phyloP scores from a whole-genome alignment of 1,139 yeast genomes.

The Blastobotrys persicus region DNA sequence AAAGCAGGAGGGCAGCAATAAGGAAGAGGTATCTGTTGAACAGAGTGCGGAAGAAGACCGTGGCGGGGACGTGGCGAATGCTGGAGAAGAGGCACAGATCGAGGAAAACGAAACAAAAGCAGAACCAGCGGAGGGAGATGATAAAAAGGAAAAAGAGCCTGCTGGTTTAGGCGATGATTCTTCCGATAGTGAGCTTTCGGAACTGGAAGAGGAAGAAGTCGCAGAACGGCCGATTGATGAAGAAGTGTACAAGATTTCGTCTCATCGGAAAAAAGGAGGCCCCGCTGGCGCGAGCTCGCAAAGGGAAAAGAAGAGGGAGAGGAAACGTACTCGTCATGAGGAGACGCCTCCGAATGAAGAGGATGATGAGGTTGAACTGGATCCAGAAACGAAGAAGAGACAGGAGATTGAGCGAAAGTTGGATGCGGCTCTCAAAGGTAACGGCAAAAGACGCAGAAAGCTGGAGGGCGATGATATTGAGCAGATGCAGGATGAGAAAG shows the following conservation, averaged over 20 bases:
- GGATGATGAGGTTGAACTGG: slow-evolving; percentile 35
- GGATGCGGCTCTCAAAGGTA: slow-evolving; percentile 69
- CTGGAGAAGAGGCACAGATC: slow-evolving; percentile 15
- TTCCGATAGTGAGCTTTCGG: slow-evolving; percentile 42
- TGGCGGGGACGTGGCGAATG: slow-evolving; percentile 12
- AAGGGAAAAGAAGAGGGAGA: slow-evolving; percentile 17
- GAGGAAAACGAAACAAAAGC: slow-evolving; percentile 30
- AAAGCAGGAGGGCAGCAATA: slow-evolving; percentile 7
- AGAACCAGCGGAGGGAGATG: slow-evolving; percentile 33
- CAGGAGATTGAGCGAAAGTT: slow-evolving; percentile 77
- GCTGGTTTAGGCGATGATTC: slow-evolving; percentile 11
- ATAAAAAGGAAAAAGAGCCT: slow-evolving; percentile 14
- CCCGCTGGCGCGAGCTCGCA: slow-evolving; percentile 18
- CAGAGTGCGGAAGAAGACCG: slow-evolving; percentile 23
- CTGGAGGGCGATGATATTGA: slow-evolving; percentile 89
- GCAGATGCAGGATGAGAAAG: slow-evolving; percentile 89
- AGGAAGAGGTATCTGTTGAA: slow-evolving; percentile 5
- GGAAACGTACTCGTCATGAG: slow-evolving; percentile 7
- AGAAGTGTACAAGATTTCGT: slow-evolving; percentile 40
- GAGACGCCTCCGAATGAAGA: slow-evolving; percentile 13
- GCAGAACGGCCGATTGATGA: slow-evolving; percentile 35
- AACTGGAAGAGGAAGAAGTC: slow-evolving; percentile 31
- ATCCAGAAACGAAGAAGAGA: slow-evolving; percentile 56
- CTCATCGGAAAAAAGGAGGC: slow-evolving; percentile 2
- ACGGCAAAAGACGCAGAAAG: slow-evolving; percentile 45